Evolutionary conservation across 768 basidiomycete genomes (phyloP).

Genomic region (Tulasnella sp.): DNA sequence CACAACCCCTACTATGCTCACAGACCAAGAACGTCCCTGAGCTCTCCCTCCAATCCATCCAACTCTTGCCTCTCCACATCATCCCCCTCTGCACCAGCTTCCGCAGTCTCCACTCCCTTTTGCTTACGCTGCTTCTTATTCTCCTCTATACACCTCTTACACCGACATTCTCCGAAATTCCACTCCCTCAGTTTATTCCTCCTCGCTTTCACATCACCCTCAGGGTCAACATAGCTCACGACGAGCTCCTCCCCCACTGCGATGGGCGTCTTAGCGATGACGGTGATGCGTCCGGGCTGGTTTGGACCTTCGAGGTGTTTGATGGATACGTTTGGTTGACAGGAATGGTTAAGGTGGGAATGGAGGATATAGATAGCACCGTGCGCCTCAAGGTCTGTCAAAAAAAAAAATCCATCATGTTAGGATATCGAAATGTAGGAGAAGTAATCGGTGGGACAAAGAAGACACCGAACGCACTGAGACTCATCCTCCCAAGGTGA

Average conservation of each 20-base stretch:
- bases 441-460: neutral
- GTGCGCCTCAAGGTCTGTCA: slow-evolving; percentile 65
- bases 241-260: slow-evolving; percentile 60
- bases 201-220: slow-evolving; percentile 19
- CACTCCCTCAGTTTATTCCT: slow-evolving; percentile 45
- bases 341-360: slow-evolving; percentile 80
- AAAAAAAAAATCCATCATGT: neutral
- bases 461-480: slow-evolving; percentile 46
- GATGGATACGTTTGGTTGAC: slow-evolving; percentile 66
- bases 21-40: slow-evolving; percentile 20
- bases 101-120: neutral
- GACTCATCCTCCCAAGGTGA: slow-evolving; percentile 63
- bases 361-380: slow-evolving; percentile 80
- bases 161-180: slow-evolving; percentile 65
- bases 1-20: too few species aligned
- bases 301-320: slow-evolving; percentile 61
- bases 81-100: neutral
- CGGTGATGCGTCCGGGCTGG: slow-evolving; percentile 60
- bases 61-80: neutral
- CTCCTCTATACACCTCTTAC: slow-evolving; percentile 57
- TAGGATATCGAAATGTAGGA: too few species aligned
- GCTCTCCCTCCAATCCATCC: slow-evolving; percentile 18
- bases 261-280: slow-evolving; percentile 57
- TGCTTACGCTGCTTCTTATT: slow-evolving; percentile 19
- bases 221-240: slow-evolving; percentile 70